These are phyloP conservation scores for Arachis monticola DNA, from an alignment of 331 rosid species.

Conservation along the genomic window DNA sequence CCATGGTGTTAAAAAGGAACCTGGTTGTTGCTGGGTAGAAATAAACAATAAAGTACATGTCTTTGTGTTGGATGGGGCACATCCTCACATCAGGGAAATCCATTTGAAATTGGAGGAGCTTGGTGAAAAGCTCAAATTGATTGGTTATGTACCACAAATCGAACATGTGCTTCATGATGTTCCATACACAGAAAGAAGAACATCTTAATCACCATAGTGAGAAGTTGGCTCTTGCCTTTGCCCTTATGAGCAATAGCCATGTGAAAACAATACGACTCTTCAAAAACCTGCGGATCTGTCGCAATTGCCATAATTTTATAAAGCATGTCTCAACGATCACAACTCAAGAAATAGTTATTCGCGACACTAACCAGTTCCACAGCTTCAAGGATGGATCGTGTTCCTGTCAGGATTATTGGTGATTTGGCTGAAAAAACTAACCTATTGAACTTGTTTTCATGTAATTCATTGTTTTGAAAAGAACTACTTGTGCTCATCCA, in stretches of 20 bases:
- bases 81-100: constrained; percentile 57
- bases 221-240: constrained; percentile 71
- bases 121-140: constrained; percentile 43
- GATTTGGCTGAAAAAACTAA: constrained; percentile 38
- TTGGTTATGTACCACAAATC: constrained; percentile 57
- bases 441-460: constrained; percentile 3
- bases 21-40: constrained; percentile 65
- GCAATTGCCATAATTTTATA: constrained; percentile 71
- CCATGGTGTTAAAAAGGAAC: constrained; percentile 71
- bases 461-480: background rate
- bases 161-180: constrained; percentile 61
- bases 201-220: constrained; percentile 72
- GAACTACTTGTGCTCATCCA: constrained; percentile 3
- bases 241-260: constrained; percentile 48
- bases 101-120: constrained; percentile 59
- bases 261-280: constrained; percentile 53
- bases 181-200: constrained; percentile 52
- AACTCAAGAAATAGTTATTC: constrained; percentile 61
- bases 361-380: constrained; percentile 64
- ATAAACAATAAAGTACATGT: constrained; percentile 51
- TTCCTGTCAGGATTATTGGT: constrained; percentile 71
- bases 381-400: constrained; percentile 67
- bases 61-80: constrained; percentile 56
- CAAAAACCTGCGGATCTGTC: constrained; percentile 73
- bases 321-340: constrained; percentile 57